A percentile compares a stretch with the other conserved stretches of the same genome.
phyloP scores from a whole-genome alignment of 306 rosid species.

The Trifolium fragiferum region DNA sequence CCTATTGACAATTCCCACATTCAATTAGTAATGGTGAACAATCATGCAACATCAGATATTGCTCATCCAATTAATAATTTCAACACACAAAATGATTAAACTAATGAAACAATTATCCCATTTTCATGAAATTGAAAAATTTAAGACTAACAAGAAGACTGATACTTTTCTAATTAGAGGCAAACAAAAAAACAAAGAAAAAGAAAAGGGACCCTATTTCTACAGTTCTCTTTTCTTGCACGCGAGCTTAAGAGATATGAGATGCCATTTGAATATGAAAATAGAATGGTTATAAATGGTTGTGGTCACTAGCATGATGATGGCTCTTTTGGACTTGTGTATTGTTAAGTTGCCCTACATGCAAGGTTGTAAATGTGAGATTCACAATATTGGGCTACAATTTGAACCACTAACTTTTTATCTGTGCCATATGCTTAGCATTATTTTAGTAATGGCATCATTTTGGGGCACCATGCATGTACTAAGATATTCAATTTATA shows the following conservation, averaged over 20 bases:
- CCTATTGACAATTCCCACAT: no score
- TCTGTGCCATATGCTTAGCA: background rate
- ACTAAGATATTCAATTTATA: background rate
- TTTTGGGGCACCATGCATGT: background rate
- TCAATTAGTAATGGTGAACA: no score
- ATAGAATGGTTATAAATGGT: constrained; percentile 13
- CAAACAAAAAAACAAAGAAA: background rate
- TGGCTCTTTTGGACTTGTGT: constrained; percentile 31
- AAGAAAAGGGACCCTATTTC: background rate
- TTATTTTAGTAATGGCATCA: background rate
- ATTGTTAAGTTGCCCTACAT: constrained; percentile 25
- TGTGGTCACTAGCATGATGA: constrained; percentile 32
- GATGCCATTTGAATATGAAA: background rate
- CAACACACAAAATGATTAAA: background rate
- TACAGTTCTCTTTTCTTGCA: constrained; percentile 39
- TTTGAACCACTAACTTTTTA: background rate
- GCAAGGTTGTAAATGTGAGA: constrained; percentile 4
- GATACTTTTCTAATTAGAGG: background rate
- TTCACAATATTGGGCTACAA: background rate
- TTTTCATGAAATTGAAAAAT: constrained; percentile 23
- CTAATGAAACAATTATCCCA: background rate
- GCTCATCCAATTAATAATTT: background rate
- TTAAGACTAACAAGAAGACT: background rate
- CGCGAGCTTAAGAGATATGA: constrained; percentile 22
- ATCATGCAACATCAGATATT: no score